phyloP scores from a whole-genome alignment of 108 stramenopile genomes.

The Pelagomonas calceolata region DNA sequence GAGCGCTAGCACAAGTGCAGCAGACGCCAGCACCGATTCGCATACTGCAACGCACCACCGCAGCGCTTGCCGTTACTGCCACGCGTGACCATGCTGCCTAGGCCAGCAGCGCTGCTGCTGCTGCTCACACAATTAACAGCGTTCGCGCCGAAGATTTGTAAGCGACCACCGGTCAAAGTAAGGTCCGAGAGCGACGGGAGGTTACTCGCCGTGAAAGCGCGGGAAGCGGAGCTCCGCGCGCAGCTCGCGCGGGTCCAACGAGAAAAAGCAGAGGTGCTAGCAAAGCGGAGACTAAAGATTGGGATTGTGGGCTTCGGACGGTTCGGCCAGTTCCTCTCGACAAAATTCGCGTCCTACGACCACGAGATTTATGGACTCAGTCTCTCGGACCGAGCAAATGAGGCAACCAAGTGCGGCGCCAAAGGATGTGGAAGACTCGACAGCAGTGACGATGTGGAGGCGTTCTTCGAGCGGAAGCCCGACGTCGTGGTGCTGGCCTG shows the following conservation, averaged over 20 bases:
- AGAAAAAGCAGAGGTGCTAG: background rate
- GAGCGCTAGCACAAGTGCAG: too few relatives aligned
- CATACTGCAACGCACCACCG: too few relatives aligned
- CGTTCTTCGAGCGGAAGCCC: slow-evolving; percentile 24
- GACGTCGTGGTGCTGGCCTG: slow-evolving; percentile 71
- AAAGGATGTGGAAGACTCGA: slow-evolving; percentile 20
- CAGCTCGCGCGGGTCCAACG: background rate
- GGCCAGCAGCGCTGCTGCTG: too few relatives aligned
- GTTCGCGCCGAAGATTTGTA: too few relatives aligned
- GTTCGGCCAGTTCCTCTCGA: slow-evolving; percentile 86
- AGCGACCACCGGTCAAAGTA: too few relatives aligned
- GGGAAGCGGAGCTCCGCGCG: background rate
- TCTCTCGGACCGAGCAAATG: slow-evolving; percentile 56
- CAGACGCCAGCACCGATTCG: too few relatives aligned
- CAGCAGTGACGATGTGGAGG: background rate
- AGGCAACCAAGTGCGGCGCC: slow-evolving; percentile 62
- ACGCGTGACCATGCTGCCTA: too few relatives aligned
- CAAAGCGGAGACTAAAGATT: slow-evolving; percentile 53
- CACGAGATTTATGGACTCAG: slow-evolving; percentile 46
- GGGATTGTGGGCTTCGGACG: slow-evolving; percentile 85
- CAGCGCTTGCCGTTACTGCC: too few relatives aligned
- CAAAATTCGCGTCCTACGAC: slow-evolving; percentile 52
- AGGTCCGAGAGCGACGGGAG: too few relatives aligned
- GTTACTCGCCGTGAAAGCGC: background rate
- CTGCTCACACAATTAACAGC: too few relatives aligned